Base-by-base conservation (phyloP, 768 basidiomycete genomes). In the Collybiopsis luxurians region DNA sequence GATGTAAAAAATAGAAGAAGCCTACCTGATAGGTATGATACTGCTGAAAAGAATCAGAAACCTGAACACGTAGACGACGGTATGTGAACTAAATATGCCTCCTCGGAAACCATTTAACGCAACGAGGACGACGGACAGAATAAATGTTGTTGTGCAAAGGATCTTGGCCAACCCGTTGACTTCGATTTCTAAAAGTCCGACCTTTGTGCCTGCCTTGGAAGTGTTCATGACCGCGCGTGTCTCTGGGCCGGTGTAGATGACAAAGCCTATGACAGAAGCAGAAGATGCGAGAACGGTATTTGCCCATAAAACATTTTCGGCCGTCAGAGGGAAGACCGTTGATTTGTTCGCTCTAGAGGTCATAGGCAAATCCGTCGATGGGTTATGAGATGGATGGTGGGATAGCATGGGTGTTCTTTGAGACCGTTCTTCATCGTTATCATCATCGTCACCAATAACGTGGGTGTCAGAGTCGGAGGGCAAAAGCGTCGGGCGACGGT, bases 161-260 rank as follows among this genome's bases (percentile, higher is more conserved):
- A 98, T 98, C 94, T 99, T 99, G 3, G 97, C 94, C 38, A 99
- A 81, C 46, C 85, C 84, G 67, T 98, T 98, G 61, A 99, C 95
- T 71, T 99, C 97, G 48, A 93, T 65, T 72, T 99, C 97, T 55
- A 98, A 69, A 46, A 95, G 67, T 2, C 97, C 97, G 45, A 92
- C 83, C 70, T 99, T 99, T 1, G 95, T 98, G 62, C 87, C 89
- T 0, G 97, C 95, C 71, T 96, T 94, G 63, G 92, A 95, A 3
- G 97, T 99, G 63, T 99, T 99, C 93, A 99, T 94, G 23, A 98
- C 96, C 1, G 97, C 97, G 55, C 97, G 79, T 6, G 96, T 98
- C 70, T 99, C 95, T 0, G 87, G 73, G 0, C 97, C 97, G 2
- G 97, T 98, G 68, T 98, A 99, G 2, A 97, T 80, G 21, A 99